Percentiles rank a stretch among this genome's conserved stretches.
phyloP scores from a whole-genome alignment of 148 eudicot species.

The Drosera capensis region DNA sequence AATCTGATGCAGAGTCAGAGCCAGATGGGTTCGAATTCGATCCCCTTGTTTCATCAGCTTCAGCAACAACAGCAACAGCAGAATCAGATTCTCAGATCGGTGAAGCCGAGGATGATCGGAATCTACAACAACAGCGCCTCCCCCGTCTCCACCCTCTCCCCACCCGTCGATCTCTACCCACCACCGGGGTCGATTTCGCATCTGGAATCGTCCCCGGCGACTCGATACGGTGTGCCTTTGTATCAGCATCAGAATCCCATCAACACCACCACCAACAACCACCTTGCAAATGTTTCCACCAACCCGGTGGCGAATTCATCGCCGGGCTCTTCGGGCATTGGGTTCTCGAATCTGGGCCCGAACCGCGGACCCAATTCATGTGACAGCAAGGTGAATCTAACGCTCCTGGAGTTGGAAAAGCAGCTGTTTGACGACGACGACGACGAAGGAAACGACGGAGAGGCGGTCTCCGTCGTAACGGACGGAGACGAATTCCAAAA shows the following conservation, averaged over 20 bases:
- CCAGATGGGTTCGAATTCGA: neutral
- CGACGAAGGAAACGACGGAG: slow-evolving; percentile 22
- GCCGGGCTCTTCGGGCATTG: neutral
- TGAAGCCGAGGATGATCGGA: slow-evolving; percentile 33
- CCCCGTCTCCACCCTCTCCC: slow-evolving; percentile 24
- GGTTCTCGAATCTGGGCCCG: slow-evolving; percentile 6
- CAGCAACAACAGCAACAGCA: slow-evolving; percentile 15
- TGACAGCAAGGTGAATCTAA: slow-evolving; percentile 7
- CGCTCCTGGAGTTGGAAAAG: slow-evolving; percentile 66
- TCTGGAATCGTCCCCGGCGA: slow-evolving; percentile 6
- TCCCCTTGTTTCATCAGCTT: slow-evolving; percentile 5
- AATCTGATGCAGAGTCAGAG: slow-evolving; percentile 8
- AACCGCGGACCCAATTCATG: neutral
- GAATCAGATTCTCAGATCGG: slow-evolving; percentile 31
- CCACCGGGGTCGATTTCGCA: slow-evolving; percentile 1
- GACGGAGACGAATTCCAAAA: slow-evolving; percentile 67
- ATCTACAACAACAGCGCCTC: slow-evolving; percentile 6
- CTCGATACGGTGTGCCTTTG: slow-evolving; percentile 33
- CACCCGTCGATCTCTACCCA: slow-evolving; percentile 15
- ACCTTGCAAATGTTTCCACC: neutral
- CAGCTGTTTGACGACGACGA: slow-evolving; percentile 53
- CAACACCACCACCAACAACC: neutral
- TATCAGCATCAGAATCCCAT: slow-evolving; percentile 12
- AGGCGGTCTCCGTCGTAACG: slow-evolving; percentile 47
- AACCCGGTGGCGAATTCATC: neutral